A percentile compares a stretch with the other conserved stretches of the same genome.
phyloP scores from a whole-genome alignment of 1,284 basidiomycete species.

The Ganoderma multipileum region DNA sequence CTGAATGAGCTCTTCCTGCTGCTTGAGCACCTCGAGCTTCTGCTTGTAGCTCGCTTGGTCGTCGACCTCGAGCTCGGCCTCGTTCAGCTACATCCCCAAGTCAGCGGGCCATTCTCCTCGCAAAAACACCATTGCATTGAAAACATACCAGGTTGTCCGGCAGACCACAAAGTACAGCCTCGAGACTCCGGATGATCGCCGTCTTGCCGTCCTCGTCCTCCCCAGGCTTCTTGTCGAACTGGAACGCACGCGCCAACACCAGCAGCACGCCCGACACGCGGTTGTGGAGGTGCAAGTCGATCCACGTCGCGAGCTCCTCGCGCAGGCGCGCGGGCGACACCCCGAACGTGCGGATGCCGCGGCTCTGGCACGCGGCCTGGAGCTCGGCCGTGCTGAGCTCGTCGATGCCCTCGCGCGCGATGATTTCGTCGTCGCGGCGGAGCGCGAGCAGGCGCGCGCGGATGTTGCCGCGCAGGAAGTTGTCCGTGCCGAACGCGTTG shows the following conservation, averaged over 20 bases:
- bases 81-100: slow-evolving; percentile 73
- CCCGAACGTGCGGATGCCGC: slow-evolving; percentile 90
- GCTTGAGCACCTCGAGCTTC: slow-evolving; percentile 95
- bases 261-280: slow-evolving; percentile 94
- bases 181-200: slow-evolving; percentile 81
- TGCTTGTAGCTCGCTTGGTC: slow-evolving; percentile 97
- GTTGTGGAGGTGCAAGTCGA: slow-evolving; percentile 88
- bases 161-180: slow-evolving; percentile 90
- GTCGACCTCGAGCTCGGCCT: slow-evolving; percentile 96
- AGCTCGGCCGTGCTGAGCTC: slow-evolving; percentile 91
- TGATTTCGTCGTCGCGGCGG: slow-evolving; percentile 93
- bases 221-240: slow-evolving; percentile 83
- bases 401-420: slow-evolving; percentile 89
- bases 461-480: slow-evolving; percentile 95
- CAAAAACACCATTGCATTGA: slow-evolving; percentile 21
- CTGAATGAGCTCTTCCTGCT: slow-evolving; percentile 99
- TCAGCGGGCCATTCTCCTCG: slow-evolving; percentile 12
- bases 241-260: slow-evolving; percentile 92
- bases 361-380: slow-evolving; percentile 91
- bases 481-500: slow-evolving; percentile 98
- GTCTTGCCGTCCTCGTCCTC: slow-evolving; percentile 81
- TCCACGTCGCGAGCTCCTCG: slow-evolving; percentile 94
- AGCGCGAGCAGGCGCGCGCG: slow-evolving; percentile 86
- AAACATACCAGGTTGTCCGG: slow-evolving; percentile 94
- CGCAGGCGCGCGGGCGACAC: slow-evolving; percentile 85